phyloP scores from a whole-genome alignment of 208 protist genomes.

The Leishmania aethiopica region DNA sequence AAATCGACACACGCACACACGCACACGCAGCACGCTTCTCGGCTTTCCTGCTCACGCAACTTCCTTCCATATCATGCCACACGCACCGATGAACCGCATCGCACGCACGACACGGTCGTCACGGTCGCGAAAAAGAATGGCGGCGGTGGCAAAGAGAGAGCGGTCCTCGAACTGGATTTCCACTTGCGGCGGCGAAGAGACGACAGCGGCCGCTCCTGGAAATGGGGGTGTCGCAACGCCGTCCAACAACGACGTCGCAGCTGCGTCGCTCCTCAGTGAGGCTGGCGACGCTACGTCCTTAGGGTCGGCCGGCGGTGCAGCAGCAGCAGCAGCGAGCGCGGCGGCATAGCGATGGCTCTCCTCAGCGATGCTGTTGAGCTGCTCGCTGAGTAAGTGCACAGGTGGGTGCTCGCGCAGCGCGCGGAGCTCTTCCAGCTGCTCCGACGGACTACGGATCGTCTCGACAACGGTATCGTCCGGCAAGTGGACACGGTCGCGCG shows the following conservation, averaged over 20 bases:
- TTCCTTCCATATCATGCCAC: slow-evolving; percentile 71
- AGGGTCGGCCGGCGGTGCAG: not conserved
- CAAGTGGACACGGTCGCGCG: slow-evolving; percentile 41
- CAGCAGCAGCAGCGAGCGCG: not conserved
- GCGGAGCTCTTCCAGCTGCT: slow-evolving; percentile 40
- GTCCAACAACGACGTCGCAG: not conserved
- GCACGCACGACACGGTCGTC: slow-evolving; percentile 23
- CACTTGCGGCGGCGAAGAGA: slow-evolving; percentile 12
- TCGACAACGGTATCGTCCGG: slow-evolving; percentile 39
- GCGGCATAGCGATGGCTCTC: slow-evolving; percentile 11
- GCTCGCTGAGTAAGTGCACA: slow-evolving; percentile 54
- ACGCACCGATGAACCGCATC: slow-evolving; percentile 59
- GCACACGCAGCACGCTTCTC: not conserved
- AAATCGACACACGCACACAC: not conserved
- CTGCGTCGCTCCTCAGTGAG: not conserved
- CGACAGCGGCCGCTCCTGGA: not conserved
- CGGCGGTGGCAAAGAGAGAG: slow-evolving; percentile 46
- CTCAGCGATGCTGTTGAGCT: slow-evolving; percentile 44
- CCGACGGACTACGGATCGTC: slow-evolving; percentile 33
- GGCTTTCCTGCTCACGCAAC: not conserved
- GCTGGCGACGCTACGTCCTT: not conserved
- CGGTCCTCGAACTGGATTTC: slow-evolving; percentile 55
- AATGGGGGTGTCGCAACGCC: not conserved
- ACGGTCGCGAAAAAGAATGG: slow-evolving; percentile 39
- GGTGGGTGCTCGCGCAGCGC: slow-evolving; percentile 40